Base-by-base conservation (phyloP, 345 rosid genomes). In the Dipteronia sinensis region DNA sequence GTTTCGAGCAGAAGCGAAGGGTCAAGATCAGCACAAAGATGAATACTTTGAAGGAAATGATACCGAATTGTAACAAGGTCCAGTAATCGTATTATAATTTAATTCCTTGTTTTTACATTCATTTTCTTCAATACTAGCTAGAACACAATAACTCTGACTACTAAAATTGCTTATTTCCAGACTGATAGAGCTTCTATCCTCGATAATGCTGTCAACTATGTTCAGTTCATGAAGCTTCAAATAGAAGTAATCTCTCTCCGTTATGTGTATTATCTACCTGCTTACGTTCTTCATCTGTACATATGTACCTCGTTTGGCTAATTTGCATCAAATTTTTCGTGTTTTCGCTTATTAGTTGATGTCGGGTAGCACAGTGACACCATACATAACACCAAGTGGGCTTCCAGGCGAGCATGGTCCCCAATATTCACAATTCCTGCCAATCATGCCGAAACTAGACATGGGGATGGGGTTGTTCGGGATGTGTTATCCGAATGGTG, bases 51-150 rank as follows among this genome's bases (percentile, higher is more conserved):
- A 73, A 68, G 74, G 81, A 69, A n/a, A 53, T 80, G 22, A 12
- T 80, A 31, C 83, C 86, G 47, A 58, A 80, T 63, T 65, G 74
- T 42, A 38, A 65, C 71, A 83, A 74, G 83, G 86, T 80, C n/a
- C n/a, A 23, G 16, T 19, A 47, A 6, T 34, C 38, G 38, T 34
- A 34, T 34, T 34, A 34, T 34, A 34, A 4, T 34, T 31, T 34
- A 34, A 11, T 47, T 47, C 51, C 51, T 46, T 47, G 51, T 47
- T 47, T 47, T 47, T 47, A 10, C 51, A 49, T 8, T 9, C 40
- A 56, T 31, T 72, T 17, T n/a, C n/a, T n/a, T n/a, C n/a, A n/a
- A 5, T 56, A 56, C 62, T 56, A 16, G 10, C 38, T 34, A 34
- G 38, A 16, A 56, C 62, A 56, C 17, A 3, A 56, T 34, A 34